Evolutionary conservation across 352 stramenopile species (phyloP).

Genomic region (Phytophthora nicotianae): DNA sequence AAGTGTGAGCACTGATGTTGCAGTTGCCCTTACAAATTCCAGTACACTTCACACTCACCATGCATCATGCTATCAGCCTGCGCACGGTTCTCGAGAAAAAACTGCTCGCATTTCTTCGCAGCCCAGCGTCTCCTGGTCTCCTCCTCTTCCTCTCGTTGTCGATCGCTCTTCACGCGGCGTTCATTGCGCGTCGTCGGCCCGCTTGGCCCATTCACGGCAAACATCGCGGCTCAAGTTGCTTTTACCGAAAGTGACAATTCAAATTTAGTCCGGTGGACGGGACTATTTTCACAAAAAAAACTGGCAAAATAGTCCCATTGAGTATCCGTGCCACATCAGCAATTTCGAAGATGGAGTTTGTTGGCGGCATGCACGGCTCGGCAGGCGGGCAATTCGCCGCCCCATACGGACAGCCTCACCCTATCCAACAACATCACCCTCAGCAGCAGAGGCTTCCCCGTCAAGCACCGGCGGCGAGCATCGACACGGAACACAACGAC

Average conservation of each 20-base stretch:
- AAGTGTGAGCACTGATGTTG: constrained; percentile 12
- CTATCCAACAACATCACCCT: background rate
- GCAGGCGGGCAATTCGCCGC: constrained; percentile 15
- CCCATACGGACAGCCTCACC: constrained; percentile 17
- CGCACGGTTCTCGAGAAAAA: constrained; percentile 42
- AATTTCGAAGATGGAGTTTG: constrained; percentile 25
- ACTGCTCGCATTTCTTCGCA: constrained; percentile 43
- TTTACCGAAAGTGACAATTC: constrained; percentile 4
- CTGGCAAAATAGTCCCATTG: constrained; percentile 22
- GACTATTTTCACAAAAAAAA: background rate
- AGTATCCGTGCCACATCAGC: constrained; percentile 17
- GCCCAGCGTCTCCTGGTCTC: constrained; percentile 28
- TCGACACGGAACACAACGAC: constrained; percentile 89
- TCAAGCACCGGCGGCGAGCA: constrained; percentile 55
- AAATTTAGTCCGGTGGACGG: constrained; percentile 9
- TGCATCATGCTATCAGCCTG: constrained; percentile 6
- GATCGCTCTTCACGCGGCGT: constrained; percentile 46
- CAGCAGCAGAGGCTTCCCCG: constrained; percentile 31
- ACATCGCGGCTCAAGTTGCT: constrained; percentile 56
- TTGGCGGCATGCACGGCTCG: constrained; percentile 12
- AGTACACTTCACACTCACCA: constrained; percentile 8
- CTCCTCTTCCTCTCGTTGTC: constrained; percentile 32
- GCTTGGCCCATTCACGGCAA: constrained; percentile 77
- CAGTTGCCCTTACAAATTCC: constrained; percentile 7
- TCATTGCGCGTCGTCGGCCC: constrained; percentile 66